phyloP scores from a whole-genome alignment of 345 rosid species.

The Eucalyptus decipiens region DNA sequence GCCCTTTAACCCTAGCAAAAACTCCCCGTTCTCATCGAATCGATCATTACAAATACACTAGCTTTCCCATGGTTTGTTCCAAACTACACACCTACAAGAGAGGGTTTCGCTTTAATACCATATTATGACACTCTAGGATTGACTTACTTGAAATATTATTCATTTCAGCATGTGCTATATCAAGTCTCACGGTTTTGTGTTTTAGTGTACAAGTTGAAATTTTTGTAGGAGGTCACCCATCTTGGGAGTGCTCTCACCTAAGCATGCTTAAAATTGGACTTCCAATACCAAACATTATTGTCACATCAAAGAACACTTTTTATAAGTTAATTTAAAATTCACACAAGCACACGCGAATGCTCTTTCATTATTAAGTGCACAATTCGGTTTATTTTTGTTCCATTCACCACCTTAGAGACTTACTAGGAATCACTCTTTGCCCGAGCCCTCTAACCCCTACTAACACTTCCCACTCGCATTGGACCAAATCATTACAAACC shows the following conservation, averaged over 20 bases:
- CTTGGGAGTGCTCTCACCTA: background rate
- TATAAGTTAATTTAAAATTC: background rate
- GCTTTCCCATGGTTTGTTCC: too few species aligned
- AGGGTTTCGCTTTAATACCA: too few species aligned
- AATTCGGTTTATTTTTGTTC: background rate
- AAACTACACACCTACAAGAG: too few species aligned
- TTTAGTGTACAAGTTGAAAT: background rate
- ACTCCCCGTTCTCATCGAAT: too few species aligned
- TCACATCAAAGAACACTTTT: background rate
- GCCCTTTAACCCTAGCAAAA: too few species aligned
- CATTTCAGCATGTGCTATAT: background rate
- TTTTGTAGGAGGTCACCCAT: background rate
- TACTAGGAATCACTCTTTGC: background rate
- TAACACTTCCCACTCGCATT: too few species aligned
- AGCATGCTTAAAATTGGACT: background rate
- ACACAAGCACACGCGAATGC: rapidly evolving
- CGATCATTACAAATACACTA: too few species aligned
- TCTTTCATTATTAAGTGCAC: background rate
- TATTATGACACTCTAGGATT: too few species aligned
- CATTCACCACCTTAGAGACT: background rate
- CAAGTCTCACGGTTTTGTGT: background rate
- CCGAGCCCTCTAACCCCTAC: too few species aligned
- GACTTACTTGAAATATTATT: background rate
- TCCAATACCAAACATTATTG: background rate
- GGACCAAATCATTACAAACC: rapidly evolving